A percentile compares a stretch with the other conserved stretches of the same genome.
Evolutionary conservation across 495 filamentous ascomycete species (phyloP).

Genomic region (Paragyromitra xinjiangensis): DNA sequence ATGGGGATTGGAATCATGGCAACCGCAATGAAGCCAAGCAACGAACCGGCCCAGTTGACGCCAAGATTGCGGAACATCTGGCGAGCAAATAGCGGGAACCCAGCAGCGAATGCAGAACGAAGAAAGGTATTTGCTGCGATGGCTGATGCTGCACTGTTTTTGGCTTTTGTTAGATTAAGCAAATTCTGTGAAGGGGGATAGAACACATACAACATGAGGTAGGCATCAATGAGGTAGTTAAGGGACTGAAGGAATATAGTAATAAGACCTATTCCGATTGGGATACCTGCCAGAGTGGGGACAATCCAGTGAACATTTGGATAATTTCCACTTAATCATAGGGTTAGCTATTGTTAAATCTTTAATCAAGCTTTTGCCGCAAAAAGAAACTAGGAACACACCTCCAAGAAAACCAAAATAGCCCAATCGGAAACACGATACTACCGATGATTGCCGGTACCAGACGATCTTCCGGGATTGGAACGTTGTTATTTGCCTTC

Average conservation of each 20-base stretch:
- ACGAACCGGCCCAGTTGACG: conserved; percentile 78
- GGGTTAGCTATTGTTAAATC: neutral
- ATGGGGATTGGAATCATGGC: conserved; percentile 78
- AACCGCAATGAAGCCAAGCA: conserved; percentile 77
- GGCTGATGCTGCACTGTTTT: conserved; percentile 75
- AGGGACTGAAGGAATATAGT: conserved; percentile 84
- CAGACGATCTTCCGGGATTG: conserved; percentile 86
- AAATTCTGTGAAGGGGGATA: conserved; percentile 11
- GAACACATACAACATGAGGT: conserved; percentile 78
- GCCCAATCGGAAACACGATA: conserved; percentile 71
- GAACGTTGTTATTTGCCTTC: conserved; percentile 75
- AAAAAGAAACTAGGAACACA: conserved; percentile 57
- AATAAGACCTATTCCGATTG: conserved; percentile 70
- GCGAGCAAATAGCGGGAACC: conserved; percentile 81
- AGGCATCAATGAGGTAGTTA: conserved; percentile 88
- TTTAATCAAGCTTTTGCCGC: neutral
- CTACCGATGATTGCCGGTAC: conserved; percentile 81
- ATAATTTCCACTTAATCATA: conserved; percentile 29
- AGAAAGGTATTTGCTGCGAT: conserved; percentile 91
- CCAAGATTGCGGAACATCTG: conserved; percentile 81
- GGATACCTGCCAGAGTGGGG: conserved; percentile 74
- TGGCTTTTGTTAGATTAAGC: conserved; percentile 1
- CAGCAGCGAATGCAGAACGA: conserved; percentile 76
- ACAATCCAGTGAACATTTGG: conserved; percentile 79
- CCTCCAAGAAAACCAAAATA: conserved; percentile 75